These are phyloP conservation scores for Picochlorum costavermella DNA, from an alignment of 139 green algal species.

Conservation along the genomic window DNA sequence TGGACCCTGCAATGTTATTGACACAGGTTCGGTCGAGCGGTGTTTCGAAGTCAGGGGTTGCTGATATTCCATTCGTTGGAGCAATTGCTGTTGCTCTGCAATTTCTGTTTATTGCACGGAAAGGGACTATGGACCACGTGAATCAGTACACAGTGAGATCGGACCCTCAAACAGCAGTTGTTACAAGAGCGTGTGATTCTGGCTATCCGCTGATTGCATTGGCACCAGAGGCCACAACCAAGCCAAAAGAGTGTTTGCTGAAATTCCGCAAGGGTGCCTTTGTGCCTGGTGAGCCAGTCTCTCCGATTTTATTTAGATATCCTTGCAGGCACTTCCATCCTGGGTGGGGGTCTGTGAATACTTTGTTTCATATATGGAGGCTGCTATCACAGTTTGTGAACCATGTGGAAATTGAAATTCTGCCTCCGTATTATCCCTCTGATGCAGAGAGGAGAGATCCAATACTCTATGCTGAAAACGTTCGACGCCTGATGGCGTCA, in stretches of 20 bases:
- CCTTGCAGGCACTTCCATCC: slow-evolving; percentile 28
- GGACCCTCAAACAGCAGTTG: slow-evolving; percentile 26
- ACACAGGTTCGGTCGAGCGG: background rate
- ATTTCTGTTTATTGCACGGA: slow-evolving; percentile 42
- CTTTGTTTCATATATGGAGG: slow-evolving; percentile 29
- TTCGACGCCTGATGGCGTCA: slow-evolving; percentile 28
- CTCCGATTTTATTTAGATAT: slow-evolving; percentile 40
- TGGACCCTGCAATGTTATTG: background rate
- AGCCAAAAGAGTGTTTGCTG: slow-evolving; percentile 33
- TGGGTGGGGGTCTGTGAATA: slow-evolving; percentile 33
- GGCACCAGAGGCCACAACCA: slow-evolving; percentile 44
- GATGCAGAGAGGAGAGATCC: slow-evolving; percentile 27
- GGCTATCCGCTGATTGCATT: slow-evolving; percentile 37
- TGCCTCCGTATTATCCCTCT: slow-evolving; percentile 21
- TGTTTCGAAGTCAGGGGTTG: slow-evolving; percentile 33
- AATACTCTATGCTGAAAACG: slow-evolving; percentile 35
- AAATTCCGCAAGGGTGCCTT: slow-evolving; percentile 42
- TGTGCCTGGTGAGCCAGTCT: slow-evolving; percentile 24
- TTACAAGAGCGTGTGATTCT: background rate
- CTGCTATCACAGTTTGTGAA: slow-evolving; percentile 20
- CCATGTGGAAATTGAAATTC: slow-evolving; percentile 11
- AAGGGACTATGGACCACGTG: slow-evolving; percentile 18
- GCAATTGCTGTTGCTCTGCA: slow-evolving; percentile 26
- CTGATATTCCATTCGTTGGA: slow-evolving; percentile 38
- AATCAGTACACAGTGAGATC: slow-evolving; percentile 18